Conservation (phyloP, 257 asterid genomes). For the Mitragyna speciosa region DNA sequence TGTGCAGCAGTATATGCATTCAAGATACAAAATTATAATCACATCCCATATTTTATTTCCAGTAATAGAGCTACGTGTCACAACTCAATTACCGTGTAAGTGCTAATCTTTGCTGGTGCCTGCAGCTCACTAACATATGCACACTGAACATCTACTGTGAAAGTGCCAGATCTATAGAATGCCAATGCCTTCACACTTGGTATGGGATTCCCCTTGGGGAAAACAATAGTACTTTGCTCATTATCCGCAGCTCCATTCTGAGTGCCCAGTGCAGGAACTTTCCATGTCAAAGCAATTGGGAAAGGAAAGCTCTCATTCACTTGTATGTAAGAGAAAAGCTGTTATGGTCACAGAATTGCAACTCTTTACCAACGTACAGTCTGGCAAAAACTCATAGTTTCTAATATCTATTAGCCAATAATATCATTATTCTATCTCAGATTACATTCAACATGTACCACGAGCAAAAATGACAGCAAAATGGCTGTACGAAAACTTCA, state of each 20-base stretch:
- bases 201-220: conserved; percentile 83
- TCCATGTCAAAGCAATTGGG: conserved; percentile 81
- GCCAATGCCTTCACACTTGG: conserved; percentile 94
- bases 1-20: conserved; percentile 20
- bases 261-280: conserved; percentile 55
- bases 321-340: conserved; percentile 28
- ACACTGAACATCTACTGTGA: conserved; percentile 65
- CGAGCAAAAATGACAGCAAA: neutral
- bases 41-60: neutral
- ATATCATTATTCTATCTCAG: neutral
- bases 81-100: conserved; percentile 59
- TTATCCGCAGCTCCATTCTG: conserved; percentile 62
- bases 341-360: neutral
- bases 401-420: neutral
- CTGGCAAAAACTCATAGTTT: neutral
- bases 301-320: conserved; percentile 78
- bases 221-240: conserved; percentile 72
- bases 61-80: neutral
- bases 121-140: conserved; percentile 74
- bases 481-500: neutral
- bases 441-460: neutral
- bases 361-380: neutral
- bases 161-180: conserved; percentile 71
- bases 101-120: conserved; percentile 74
- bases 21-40: neutral